Conservation (phyloP, 2,329 filamentous ascomycete genomes). For the Hypoxylon sp. region DNA sequence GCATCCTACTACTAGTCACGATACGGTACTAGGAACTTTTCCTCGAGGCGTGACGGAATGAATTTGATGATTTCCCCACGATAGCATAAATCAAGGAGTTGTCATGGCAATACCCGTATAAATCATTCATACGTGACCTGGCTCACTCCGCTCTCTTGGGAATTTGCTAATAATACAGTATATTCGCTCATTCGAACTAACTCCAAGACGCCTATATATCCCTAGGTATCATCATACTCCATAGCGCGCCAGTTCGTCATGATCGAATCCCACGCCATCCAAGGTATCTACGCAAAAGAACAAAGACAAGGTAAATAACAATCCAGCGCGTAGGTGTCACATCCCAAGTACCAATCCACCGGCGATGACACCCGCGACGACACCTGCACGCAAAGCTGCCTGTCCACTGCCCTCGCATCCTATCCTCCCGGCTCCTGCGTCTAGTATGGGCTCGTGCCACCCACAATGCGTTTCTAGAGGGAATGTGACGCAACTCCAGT, state of each 20-base stretch:
- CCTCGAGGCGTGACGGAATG: slow-evolving; percentile 52
- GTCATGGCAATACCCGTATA: slow-evolving; percentile 38
- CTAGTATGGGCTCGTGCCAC: slow-evolving; percentile 58
- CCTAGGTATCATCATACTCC: slow-evolving; percentile 36
- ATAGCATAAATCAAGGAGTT: slow-evolving; percentile 57
- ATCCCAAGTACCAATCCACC: slow-evolving; percentile 38
- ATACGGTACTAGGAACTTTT: slow-evolving; percentile 37
- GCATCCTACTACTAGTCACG: slow-evolving; percentile 38
- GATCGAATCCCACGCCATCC: slow-evolving; percentile 11
- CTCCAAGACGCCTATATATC: slow-evolving; percentile 29
- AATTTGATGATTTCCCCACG: slow-evolving; percentile 54
- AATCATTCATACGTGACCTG: slow-evolving; percentile 37
- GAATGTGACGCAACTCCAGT: slow-evolving; percentile 57
- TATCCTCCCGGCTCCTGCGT: slow-evolving; percentile 31
- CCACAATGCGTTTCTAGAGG: slow-evolving; percentile 56
- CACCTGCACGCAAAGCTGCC: slow-evolving; percentile 29
- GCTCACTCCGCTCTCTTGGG: background rate
- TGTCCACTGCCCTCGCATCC: slow-evolving; percentile 26
- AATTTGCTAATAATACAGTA: slow-evolving; percentile 7
- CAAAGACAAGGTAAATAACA: background rate
- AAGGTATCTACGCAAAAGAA: slow-evolving; percentile 21
- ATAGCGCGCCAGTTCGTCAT: slow-evolving; percentile 14
- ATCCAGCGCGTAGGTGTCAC: slow-evolving; percentile 12
- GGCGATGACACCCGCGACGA: slow-evolving; percentile 39
- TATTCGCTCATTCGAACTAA: slow-evolving; percentile 10